Evolutionary conservation across 2,329 filamentous ascomycete genomes (phyloP), one percentile per base, ranked within the genome.

Genomic region (Fusarium torreyae): DNA sequence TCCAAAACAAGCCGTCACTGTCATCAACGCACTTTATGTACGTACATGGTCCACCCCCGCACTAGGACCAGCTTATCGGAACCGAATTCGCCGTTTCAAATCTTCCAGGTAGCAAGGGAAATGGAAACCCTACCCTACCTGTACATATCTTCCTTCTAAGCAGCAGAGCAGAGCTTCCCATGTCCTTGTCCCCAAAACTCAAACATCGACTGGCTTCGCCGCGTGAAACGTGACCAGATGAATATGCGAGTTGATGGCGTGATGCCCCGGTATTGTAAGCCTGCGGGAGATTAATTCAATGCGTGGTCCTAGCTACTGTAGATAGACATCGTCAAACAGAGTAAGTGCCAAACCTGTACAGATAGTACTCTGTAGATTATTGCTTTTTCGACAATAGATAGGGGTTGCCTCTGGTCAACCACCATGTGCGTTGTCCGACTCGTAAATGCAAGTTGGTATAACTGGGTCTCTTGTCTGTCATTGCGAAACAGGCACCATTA

Each of bases 31-130:
- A 28, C 40, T 51, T 39, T 33, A 34, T 60, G 53, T 59, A 53
- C 31, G 36, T 65, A 60, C 69, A 69, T 70, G 72, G 72, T 74
- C 66, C 64, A 75, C 69, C 72, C 72, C 72, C 70, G 66, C 72
- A 74, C 51, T 64, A 54, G 51, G 72, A 72, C 72, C 72, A 69
- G 64, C 54, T 68, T 63, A 65, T 65, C 69, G 72, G 72, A 63
- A 74, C 72, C 64, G 63, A 72, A 42, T 46, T 65, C 36, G 43
- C 52, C 38, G 63, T 65, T 74, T 68, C 66, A 60, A 44, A 53
- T 65, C 28, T 54, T 43, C 49, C 49, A 46, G 54, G 52, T 54
- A n/a, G 28, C 53, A 33, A 66, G 42, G 61, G 63, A 43, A 9
- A 28, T 28, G 26, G 26, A 26, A 40, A 50, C 61, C 59, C 38